These are phyloP conservation scores for Metschnikowia santaceciliae DNA, from an alignment of 805 yeast genomes.

Conservation along the genomic window DNA sequence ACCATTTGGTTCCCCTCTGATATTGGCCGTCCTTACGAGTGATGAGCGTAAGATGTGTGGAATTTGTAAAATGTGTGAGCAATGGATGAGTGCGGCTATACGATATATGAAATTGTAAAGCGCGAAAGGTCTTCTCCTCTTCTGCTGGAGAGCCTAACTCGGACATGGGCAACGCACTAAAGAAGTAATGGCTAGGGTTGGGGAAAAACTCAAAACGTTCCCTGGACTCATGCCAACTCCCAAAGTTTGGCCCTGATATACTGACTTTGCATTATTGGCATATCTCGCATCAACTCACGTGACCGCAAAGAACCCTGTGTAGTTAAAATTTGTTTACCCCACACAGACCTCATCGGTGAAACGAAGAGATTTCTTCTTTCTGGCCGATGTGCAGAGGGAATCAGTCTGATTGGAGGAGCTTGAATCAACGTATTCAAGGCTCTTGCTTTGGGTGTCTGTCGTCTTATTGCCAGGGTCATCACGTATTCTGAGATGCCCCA, in stretches of 20 bases:
- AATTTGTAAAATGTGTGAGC: background rate
- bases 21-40: background rate
- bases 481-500: conserved; percentile 1
- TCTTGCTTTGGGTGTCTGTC: background rate
- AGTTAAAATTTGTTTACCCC: background rate
- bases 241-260: background rate
- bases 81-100: background rate
- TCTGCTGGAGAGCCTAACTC: background rate
- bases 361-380: conserved; percentile 1
- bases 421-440: background rate
- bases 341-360: conserved; percentile 4
- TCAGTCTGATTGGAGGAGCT: background rate
- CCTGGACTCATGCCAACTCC: background rate
- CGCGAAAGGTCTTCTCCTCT: conserved; percentile 1
- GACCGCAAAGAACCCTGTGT: background rate
- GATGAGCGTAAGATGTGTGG: background rate
- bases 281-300: background rate
- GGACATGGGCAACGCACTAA: background rate
- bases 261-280: background rate
- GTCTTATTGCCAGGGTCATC: background rate
- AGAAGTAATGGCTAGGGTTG: background rate
- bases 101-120: background rate
- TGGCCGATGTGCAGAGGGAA: background rate
- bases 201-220: background rate
- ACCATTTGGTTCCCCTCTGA: background rate